These are phyloP conservation scores for Debaryomyces sp. DNA, from an alignment of 1,139 yeast species.

Conservation along the genomic window DNA sequence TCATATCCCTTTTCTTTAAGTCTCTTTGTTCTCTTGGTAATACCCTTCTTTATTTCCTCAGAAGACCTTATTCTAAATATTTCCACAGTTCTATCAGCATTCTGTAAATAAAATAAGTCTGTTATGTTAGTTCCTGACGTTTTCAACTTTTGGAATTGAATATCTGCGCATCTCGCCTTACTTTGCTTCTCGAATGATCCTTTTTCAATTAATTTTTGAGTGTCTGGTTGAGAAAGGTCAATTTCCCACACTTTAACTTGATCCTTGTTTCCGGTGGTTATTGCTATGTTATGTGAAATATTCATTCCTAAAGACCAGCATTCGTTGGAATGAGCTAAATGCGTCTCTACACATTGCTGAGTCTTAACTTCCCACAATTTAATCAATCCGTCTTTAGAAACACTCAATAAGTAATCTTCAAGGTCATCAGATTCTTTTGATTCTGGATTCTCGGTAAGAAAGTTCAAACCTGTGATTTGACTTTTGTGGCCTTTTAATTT, in stretches of 20 bases:
- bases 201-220: conserved; percentile 54
- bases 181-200: conserved; percentile 81
- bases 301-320: conserved; percentile 80
- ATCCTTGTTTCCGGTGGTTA: conserved; percentile 80
- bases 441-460: conserved; percentile 41
- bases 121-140: conserved; percentile 19
- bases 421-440: conserved; percentile 46
- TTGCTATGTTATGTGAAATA: conserved; percentile 38
- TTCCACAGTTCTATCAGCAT: conserved; percentile 82
- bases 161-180: conserved; percentile 68
- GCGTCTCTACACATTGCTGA: conserved; percentile 92
- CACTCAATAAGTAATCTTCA: conserved; percentile 74
- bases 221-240: conserved; percentile 55
- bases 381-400: conserved; percentile 86
- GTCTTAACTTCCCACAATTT: conserved; percentile 92
- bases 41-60: conserved; percentile 81
- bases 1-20: conserved; percentile 65
- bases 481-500: conserved; percentile 89
- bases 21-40: conserved; percentile 78
- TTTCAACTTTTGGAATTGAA: conserved; percentile 50
- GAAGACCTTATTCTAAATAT: conserved; percentile 73
- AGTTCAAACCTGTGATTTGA: conserved; percentile 72
- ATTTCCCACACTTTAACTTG: conserved; percentile 84
- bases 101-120: conserved; percentile 67
- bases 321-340: conserved; percentile 89